Conservation (phyloP, 106 monocot species). For the Dendrobium nobile region DNA sequence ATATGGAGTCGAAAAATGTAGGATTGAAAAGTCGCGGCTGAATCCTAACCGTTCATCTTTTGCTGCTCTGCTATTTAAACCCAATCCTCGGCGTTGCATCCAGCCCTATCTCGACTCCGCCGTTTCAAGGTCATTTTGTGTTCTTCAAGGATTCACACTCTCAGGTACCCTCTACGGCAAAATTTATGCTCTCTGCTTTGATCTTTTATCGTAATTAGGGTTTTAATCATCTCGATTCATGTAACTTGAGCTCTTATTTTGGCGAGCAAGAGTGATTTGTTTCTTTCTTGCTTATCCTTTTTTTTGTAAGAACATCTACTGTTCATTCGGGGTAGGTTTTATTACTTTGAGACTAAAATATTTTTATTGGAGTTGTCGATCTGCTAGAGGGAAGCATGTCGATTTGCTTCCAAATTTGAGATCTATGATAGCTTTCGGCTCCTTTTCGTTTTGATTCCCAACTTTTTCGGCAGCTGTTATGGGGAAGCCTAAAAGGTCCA, state of each 20-base stretch:
- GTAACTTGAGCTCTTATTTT: neutral
- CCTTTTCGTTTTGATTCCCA: slow-evolving; percentile 7
- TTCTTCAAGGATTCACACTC: neutral
- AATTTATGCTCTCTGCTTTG: neutral
- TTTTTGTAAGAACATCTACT: neutral
- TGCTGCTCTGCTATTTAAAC: neutral
- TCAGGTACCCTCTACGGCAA: neutral
- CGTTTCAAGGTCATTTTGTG: neutral
- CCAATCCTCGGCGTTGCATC: neutral
- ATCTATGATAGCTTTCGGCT: neutral
- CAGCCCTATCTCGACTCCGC: neutral
- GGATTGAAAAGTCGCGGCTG: neutral
- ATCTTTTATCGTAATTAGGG: neutral
- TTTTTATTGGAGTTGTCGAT: neutral
- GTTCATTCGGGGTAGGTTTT: neutral
- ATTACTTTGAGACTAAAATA: neutral
- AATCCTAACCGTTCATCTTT: neutral
- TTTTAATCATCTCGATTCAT: neutral
- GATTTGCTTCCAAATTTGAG: neutral
- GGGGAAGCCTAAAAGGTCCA: slow-evolving; percentile 6
- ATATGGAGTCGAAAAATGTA: no score
- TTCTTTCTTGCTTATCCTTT: neutral
- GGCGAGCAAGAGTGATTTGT: neutral
- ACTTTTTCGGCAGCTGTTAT: slow-evolving; percentile 5
- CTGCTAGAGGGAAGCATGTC: neutral